Evolutionary conservation across 164 flowering plant genomes (phyloP).

Genomic region (Malania oleifera): DNA sequence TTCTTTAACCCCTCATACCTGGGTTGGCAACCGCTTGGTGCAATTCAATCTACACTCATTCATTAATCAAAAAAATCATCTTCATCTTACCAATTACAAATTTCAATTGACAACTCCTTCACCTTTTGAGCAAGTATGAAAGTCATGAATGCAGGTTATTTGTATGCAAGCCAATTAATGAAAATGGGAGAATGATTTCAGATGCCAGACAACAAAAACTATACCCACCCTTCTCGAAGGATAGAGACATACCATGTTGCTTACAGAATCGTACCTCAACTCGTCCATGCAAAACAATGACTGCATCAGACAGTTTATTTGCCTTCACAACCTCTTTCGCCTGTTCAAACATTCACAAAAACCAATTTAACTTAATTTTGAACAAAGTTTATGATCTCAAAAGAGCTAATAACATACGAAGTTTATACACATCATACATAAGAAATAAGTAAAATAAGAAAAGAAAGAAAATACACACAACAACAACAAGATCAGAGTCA

Average conservation of each 20-base stretch:
- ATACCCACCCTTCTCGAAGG: neutral
- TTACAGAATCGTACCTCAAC: constrained; percentile 65
- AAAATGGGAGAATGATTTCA: neutral
- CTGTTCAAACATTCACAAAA: constrained; percentile 35
- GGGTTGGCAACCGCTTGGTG: no score
- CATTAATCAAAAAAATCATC: no score
- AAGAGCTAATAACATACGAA: no score
- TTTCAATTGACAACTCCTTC: no score
- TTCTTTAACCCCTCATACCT: no score
- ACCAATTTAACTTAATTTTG: neutral
- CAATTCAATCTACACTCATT: no score
- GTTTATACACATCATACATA: no score
- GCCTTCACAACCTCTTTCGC: constrained; percentile 92
- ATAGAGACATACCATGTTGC: neutral
- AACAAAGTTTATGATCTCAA: no score
- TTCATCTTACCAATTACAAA: no score
- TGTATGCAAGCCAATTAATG: neutral
- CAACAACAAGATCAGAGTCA: neutral
- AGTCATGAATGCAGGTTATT: neutral
- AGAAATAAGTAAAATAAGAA: no score
- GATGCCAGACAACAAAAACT: no score
- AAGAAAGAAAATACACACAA: constrained; percentile 6
- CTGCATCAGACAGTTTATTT: constrained; percentile 71
- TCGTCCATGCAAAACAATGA: constrained; percentile 89
- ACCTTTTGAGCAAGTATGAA: no score